These are phyloP conservation scores for Xylariaceae sp. DNA, from an alignment of 2,329 filamentous ascomycete genomes.

Conservation along the genomic window DNA sequence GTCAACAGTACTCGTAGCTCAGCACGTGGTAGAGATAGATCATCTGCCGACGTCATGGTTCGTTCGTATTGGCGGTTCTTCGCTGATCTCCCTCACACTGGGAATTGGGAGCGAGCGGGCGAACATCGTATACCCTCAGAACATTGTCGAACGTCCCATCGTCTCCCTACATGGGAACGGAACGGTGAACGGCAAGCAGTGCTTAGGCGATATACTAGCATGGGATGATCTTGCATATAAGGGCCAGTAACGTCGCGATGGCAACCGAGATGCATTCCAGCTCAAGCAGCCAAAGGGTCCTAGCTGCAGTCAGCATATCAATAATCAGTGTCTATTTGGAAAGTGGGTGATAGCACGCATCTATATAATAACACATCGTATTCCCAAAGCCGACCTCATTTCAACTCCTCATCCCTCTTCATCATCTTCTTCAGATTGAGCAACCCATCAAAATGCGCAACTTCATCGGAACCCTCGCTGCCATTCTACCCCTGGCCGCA, in stretches of 20 bases:
- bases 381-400: neutral
- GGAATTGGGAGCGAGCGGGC: constrained; percentile 25
- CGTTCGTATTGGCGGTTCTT: too few species aligned
- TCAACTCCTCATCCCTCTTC: neutral
- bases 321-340: too few species aligned
- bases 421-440: neutral
- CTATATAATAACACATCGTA: too few species aligned
- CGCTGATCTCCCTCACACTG: constrained; percentile 11
- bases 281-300: neutral
- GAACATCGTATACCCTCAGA: neutral
- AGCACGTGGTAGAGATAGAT: constrained; percentile 21
- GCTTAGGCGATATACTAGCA: too few species aligned
- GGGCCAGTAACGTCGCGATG: neutral
- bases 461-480: constrained; percentile 36
- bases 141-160: constrained; percentile 10
- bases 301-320: neutral
- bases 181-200: too few species aligned
- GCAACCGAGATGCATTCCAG: constrained; percentile 1
- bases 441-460: constrained; percentile 32
- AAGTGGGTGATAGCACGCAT: too few species aligned
- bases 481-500: constrained; percentile 37
- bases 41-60: constrained; percentile 33
- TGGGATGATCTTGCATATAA: constrained; percentile 10
- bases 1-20: neutral
- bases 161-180: constrained; percentile 5